Evolutionary conservation across 2,329 filamentous ascomycete species (phyloP), one percentile per base, ranked within the genome.

Genomic region (Aspergillus felis): DNA sequence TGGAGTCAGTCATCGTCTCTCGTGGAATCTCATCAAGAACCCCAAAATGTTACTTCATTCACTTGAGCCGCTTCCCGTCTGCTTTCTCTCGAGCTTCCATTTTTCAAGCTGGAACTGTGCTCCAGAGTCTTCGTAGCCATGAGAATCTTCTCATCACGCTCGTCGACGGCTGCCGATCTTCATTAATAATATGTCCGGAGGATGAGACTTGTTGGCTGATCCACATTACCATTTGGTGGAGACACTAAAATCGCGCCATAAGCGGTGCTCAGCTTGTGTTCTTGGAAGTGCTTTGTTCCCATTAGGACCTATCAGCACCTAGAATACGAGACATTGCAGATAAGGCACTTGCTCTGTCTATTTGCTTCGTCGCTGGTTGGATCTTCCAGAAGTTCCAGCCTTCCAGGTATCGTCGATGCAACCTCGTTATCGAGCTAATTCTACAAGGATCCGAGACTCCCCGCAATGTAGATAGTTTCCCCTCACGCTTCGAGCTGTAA

Each of bases 361-460:
- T 24, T 14, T 24, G 44, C 44, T 14, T 47, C 5, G 22, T 27
- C 24, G 22, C 44, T 24, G 20, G 24, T 47, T 47, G 44, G 44
- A 25, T 25, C 20, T 6, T 47, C 10, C 44, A 47, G 51, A 8
- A 29, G 12, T 35, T 35, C 12, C 32, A 35, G 14, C 32, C 32
- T 35, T 22, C 28, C n/a, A 38, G 47, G 28, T 14, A 24, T 24
- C 8, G 10, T 24, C 12, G 44, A 54, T 59, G 29, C 50, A 51
- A 57, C 57, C 54, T 50, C 50, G 32, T 42, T 57, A 57, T 47
- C 51, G 35, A 35, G 14, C 50, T 49, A 55, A 17, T 28, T 25
- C 22, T 28, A 14, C 47, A 49, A 48, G 28, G 24, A 14, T 49
- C 47, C 24, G 12, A 38, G 32, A 3, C 32, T 35, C 41, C n/a